Conservation (phyloP, 129 eudicot genomes). For the Pulicaria dysenterica region DNA sequence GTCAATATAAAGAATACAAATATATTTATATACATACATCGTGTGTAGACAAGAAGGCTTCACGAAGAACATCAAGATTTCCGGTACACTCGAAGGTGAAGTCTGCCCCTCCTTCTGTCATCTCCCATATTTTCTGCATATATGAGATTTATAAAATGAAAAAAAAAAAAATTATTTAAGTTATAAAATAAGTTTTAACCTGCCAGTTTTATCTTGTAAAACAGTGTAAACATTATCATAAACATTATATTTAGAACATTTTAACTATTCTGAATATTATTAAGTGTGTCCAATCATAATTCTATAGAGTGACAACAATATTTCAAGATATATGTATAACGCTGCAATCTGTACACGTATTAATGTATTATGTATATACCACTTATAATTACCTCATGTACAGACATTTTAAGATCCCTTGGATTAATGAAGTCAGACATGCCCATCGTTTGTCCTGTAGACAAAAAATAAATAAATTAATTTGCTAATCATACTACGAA, state of each 20-base stretch:
- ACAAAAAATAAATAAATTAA: neutral
- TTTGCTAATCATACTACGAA: neutral
- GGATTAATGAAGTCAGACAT: constrained; percentile 67
- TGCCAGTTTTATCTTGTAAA: too few species aligned
- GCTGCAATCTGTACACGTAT: too few species aligned
- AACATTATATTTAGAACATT: too few species aligned
- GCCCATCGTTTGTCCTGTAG: constrained; percentile 54
- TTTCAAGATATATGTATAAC: too few species aligned
- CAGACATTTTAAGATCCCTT: constrained; percentile 38
- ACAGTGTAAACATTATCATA: too few species aligned
- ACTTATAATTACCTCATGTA: constrained; percentile 81
- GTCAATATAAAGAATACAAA: too few species aligned
- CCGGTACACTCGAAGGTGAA: constrained; percentile 77
- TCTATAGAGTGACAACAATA: too few species aligned
- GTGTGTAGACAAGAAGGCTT: constrained; percentile 71
- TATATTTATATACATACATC: constrained; percentile 49
- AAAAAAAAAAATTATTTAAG: neutral
- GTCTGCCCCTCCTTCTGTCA: constrained; percentile 64
- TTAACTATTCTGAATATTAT: too few species aligned
- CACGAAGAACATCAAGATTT: constrained; percentile 67
- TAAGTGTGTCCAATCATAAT: too few species aligned
- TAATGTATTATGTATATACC: too few species aligned
- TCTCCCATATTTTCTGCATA: constrained; percentile 56
- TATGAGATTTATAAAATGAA: neutral
- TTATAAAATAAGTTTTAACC: too few species aligned